A percentile compares a stretch with the other conserved stretches of the same genome.
phyloP scores from a whole-genome alignment of 225 moss, liverwort and hornwort genomes.

The Bryoerythrophyllum caledonicum region DNA sequence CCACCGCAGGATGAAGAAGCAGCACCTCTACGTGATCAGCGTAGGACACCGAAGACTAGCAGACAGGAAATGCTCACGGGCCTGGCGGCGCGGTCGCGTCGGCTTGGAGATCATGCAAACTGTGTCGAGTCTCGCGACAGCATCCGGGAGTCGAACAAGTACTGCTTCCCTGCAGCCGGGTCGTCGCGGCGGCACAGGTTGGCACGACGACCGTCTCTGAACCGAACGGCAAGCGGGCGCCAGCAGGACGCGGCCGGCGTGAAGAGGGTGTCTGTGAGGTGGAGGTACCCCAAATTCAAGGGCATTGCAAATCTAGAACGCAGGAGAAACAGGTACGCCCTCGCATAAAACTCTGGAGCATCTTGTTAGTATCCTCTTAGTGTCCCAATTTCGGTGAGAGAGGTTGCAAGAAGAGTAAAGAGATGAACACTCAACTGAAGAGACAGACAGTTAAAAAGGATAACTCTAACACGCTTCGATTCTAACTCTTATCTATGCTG shows the following conservation, averaged over 20 bases:
- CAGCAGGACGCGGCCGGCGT: slow-evolving; percentile 17
- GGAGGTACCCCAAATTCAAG: slow-evolving; percentile 36
- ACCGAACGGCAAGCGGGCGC: slow-evolving; percentile 26
- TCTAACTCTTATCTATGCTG: not conserved
- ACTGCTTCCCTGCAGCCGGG: slow-evolving; percentile 22
- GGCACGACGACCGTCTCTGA: slow-evolving; percentile 21
- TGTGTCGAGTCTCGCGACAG: not conserved
- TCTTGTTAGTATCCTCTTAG: not conserved
- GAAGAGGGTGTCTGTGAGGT: slow-evolving; percentile 33
- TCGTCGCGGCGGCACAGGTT: slow-evolving; percentile 17
- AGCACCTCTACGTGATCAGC: not conserved
- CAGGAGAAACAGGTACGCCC: slow-evolving; percentile 40
- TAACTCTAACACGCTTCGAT: not conserved
- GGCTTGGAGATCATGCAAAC: not conserved
- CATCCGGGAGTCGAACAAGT: not conserved
- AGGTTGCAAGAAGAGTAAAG: too few species aligned
- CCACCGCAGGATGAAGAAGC: not conserved
- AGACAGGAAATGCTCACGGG: slow-evolving; percentile 26
- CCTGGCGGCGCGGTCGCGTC: slow-evolving; percentile 22
- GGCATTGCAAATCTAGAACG: slow-evolving; percentile 35
- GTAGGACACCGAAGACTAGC: not conserved
- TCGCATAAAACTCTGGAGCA: not conserved
- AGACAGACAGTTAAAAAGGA: too few species aligned
- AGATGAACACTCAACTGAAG: too few species aligned
- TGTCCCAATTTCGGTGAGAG: too few species aligned